Percentiles rank a stretch among this genome's conserved stretches.
These are phyloP conservation scores for Amanita rubescens DNA, from an alignment of 768 basidiomycete species.

Conservation along the genomic window DNA sequence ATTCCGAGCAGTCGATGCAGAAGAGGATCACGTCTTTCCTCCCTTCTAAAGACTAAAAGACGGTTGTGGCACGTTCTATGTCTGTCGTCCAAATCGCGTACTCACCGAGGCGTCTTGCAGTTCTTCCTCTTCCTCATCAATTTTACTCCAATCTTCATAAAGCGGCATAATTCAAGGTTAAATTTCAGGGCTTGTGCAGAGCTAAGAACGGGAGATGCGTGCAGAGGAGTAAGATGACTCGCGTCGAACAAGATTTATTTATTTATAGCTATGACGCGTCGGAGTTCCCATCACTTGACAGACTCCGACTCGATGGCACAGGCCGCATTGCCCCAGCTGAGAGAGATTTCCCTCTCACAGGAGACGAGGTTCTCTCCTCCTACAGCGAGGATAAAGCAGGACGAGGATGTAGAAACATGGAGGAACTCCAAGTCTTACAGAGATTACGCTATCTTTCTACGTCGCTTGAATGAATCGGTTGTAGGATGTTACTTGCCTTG, in stretches of 20 bases:
- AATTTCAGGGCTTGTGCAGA: not conserved
- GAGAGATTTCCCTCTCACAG: conserved; percentile 20
- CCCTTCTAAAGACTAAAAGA: conserved; percentile 53
- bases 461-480: conserved; percentile 70
- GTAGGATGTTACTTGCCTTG: conserved; percentile 54
- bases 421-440: conserved; percentile 59
- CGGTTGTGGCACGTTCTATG: conserved; percentile 1
- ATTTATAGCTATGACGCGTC: conserved; percentile 6
- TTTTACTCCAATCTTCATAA: conserved; percentile 74
- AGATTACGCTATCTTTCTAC: conserved; percentile 71
- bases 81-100: conserved; percentile 1
- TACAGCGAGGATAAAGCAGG: conserved; percentile 55
- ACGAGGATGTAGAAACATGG: conserved; percentile 71
- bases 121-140: conserved; percentile 81
- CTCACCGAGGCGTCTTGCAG: conserved; percentile 61
- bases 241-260: not conserved
- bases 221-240: not conserved
- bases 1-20: conserved; percentile 88
- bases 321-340: conserved; percentile 17
- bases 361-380: conserved; percentile 21
- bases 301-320: conserved; percentile 3
- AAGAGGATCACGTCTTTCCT: conserved; percentile 89
- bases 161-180: conserved; percentile 44
- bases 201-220: not conserved
- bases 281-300: conserved; percentile 6